Conservation (phyloP, 768 basidiomycete species). For the Tylopilus subfusipes region DNA sequence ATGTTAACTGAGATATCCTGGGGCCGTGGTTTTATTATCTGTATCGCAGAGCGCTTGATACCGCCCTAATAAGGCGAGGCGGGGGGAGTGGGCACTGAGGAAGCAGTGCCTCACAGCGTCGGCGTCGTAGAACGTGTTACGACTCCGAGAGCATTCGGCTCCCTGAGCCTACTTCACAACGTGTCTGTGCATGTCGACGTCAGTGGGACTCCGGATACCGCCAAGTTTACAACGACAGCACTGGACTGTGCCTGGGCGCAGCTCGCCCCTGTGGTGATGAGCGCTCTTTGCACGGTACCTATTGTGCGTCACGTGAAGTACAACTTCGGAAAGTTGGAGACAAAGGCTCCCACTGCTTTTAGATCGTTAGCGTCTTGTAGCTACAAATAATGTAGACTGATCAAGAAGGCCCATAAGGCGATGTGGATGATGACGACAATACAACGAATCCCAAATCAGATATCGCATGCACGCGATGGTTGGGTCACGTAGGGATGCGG, state of each 20-base stretch:
- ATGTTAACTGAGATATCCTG: no score
- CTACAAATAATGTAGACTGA: not conserved
- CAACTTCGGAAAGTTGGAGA: not conserved
- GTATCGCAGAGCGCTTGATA: not conserved
- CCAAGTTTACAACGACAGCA: not conserved
- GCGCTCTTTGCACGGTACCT: not conserved
- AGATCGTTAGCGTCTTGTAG: no score
- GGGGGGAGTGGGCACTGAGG: no score
- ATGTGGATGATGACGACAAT: no score
- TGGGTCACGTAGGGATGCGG: not conserved
- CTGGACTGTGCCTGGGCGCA: not conserved
- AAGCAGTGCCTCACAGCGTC: not conserved
- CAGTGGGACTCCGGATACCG: not conserved
- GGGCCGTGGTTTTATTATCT: not conserved
- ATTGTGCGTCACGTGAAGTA: not conserved
- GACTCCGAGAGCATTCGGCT: not conserved
- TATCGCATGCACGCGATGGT: not conserved
- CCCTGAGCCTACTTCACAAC: no score
- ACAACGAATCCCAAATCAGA: not conserved
- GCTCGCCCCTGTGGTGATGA: not conserved
- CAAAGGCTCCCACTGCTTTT: not conserved
- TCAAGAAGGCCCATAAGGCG: not conserved
- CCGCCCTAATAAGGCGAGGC: not conserved
- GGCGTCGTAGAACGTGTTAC: not conserved
- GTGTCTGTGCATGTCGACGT: not conserved